These are phyloP conservation scores for Penicillium argentinense DNA, from an alignment of 495 filamentous ascomycete species.

Conservation along the genomic window DNA sequence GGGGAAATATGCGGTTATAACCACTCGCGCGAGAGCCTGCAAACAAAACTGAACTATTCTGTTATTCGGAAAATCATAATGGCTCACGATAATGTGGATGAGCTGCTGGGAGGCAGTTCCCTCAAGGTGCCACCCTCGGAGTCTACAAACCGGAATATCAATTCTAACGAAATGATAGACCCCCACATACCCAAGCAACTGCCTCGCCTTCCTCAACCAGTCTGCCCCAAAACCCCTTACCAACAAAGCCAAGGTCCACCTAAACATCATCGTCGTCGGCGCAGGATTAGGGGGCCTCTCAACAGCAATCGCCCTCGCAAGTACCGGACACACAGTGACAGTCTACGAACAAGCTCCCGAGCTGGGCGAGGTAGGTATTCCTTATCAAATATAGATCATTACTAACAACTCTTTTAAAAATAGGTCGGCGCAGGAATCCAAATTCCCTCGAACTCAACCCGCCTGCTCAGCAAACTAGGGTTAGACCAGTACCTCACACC, in stretches of 20 bases:
- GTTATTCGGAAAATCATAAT: too few relatives aligned
- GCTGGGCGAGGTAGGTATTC: constrained; percentile 28
- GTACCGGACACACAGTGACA: constrained; percentile 44
- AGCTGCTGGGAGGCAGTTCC: neutral
- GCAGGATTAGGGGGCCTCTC: constrained; percentile 39
- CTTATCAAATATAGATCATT: neutral
- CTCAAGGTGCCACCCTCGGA: too few relatives aligned
- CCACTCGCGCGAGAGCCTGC: too few relatives aligned
- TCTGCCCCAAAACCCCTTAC: neutral
- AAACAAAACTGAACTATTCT: too few relatives aligned
- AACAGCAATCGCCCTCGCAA: constrained; percentile 47
- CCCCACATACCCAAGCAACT: constrained; percentile 16
- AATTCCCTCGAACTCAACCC: constrained; percentile 53
- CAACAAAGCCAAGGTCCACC: neutral
- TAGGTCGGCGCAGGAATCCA: constrained; percentile 61
- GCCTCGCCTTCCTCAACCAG: constrained; percentile 12
- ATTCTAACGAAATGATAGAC: neutral
- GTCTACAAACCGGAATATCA: too few relatives aligned
- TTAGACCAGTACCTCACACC: constrained; percentile 32
- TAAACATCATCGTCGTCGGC: constrained; percentile 42
- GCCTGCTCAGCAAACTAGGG: constrained; percentile 43
- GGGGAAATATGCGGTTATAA: constrained; percentile 5
- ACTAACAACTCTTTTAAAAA: too few relatives aligned
- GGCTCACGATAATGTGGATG: neutral
- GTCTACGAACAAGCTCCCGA: constrained; percentile 46